Percentiles rank a stretch among this genome's conserved stretches.
Conservation (phyloP, 192 early-diverging fungal species). For the Ambispora gerdemannii region DNA sequence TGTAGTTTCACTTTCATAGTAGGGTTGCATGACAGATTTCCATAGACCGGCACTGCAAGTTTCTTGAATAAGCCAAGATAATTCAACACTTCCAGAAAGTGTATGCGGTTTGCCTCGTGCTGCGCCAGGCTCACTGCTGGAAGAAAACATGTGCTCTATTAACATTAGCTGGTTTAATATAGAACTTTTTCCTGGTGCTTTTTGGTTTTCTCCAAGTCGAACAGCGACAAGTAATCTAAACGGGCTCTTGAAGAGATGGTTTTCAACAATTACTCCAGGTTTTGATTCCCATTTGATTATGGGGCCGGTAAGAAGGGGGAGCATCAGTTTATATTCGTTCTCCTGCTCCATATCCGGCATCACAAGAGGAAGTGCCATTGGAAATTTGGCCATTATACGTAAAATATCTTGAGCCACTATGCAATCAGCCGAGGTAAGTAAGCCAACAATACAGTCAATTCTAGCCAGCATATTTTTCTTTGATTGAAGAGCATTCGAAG, state of each 20-base stretch:
- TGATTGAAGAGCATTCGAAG: not conserved
- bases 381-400: conserved; percentile 22
- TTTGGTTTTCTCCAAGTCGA: conserved; percentile 19
- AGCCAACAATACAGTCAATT: conserved; percentile 21
- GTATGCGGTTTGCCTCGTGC: too few relatives aligned
- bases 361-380: conserved; percentile 23
- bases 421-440: conserved; percentile 15
- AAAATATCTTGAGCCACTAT: conserved; percentile 29
- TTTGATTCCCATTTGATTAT: conserved; percentile 28
- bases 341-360: conserved; percentile 6
- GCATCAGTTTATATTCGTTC: conserved; percentile 12
- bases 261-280: conserved; percentile 27
- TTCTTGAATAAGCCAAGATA: too few relatives aligned
- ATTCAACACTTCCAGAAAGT: too few relatives aligned
- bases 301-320: conserved; percentile 20
- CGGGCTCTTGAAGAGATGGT: conserved; percentile 20
- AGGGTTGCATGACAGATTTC: too few relatives aligned
- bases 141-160: too few relatives aligned
- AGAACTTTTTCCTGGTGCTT: conserved; percentile 16
- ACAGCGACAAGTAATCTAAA: conserved; percentile 22
- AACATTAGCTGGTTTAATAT: conserved; percentile 29
- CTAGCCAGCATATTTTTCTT: conserved; percentile 14
- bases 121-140: too few relatives aligned
- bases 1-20: too few relatives aligned
- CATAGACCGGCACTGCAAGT: too few relatives aligned